These are phyloP conservation scores for Colletotrichum sp. DNA, from an alignment of 2,329 filamentous ascomycete genomes.

Conservation along the genomic window DNA sequence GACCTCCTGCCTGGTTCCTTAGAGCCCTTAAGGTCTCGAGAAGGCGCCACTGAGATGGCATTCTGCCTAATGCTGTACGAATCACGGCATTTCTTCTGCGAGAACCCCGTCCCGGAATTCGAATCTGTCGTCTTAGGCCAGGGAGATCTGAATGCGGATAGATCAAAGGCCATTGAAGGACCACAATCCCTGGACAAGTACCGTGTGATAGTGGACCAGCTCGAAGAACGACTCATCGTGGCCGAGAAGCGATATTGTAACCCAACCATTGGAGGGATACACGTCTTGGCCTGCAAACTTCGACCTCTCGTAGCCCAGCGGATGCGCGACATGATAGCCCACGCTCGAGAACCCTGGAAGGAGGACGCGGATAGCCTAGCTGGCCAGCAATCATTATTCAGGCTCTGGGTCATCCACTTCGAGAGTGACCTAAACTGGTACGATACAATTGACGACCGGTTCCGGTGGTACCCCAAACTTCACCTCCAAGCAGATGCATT, in stretches of 20 bases:
- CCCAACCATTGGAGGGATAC: constrained; percentile 54
- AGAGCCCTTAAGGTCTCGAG: constrained; percentile 53
- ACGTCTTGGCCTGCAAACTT: constrained; percentile 52
- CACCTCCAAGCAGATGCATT: constrained; percentile 64
- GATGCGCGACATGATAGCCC: constrained; percentile 51
- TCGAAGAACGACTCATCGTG: constrained; percentile 47
- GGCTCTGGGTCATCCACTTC: constrained; percentile 52
- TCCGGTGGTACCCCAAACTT: constrained; percentile 58
- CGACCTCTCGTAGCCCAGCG: constrained; percentile 53
- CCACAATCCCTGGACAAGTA: constrained; percentile 45
- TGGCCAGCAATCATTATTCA: constrained; percentile 61
- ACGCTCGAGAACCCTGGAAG: constrained; percentile 51
- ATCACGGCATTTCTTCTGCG: constrained; percentile 54
- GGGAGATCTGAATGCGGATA: constrained; percentile 43
- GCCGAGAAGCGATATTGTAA: constrained; percentile 57
- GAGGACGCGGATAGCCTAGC: constrained; percentile 53
- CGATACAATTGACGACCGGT: constrained; percentile 47
- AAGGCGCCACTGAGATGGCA: constrained; percentile 44
- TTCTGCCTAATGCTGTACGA: constrained; percentile 45
- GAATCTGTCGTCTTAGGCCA: constrained; percentile 43
- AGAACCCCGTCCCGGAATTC: constrained; percentile 42
- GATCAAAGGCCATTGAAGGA: constrained; percentile 52
- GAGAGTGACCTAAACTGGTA: constrained; percentile 53
- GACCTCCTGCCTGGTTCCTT: constrained; percentile 58
- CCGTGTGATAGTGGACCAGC: constrained; percentile 41